These are phyloP conservation scores for Naganishia onofrii DNA, from an alignment of 768 basidiomycete species.

Conservation along the genomic window DNA sequence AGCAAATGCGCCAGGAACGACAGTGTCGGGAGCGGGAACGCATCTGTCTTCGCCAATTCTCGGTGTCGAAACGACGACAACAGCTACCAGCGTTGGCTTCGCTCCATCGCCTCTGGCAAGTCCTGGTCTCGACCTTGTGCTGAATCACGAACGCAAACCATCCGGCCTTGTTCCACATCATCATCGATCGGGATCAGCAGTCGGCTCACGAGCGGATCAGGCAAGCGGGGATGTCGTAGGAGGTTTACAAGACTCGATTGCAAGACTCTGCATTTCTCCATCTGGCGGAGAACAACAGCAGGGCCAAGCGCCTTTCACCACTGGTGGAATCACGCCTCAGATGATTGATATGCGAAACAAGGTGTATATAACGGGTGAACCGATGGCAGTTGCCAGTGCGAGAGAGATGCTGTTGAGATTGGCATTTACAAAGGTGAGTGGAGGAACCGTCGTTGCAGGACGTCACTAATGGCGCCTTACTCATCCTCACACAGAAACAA, in stretches of 20 bases:
- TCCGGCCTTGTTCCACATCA: neutral
- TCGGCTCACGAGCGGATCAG: slow-evolving; percentile 57
- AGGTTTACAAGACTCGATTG: slow-evolving; percentile 29
- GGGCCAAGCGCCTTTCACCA: slow-evolving; percentile 22
- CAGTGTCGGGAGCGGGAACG: slow-evolving; percentile 28
- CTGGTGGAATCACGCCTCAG: slow-evolving; percentile 31
- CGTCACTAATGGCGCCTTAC: neutral
- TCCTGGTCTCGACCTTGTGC: neutral
- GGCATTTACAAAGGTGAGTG: slow-evolving; percentile 74
- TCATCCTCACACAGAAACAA: slow-evolving; percentile 63
- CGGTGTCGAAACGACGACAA: slow-evolving; percentile 27
- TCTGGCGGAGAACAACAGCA: slow-evolving; percentile 25
- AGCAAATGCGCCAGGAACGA: slow-evolving; percentile 32
- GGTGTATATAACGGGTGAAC: slow-evolving; percentile 97
- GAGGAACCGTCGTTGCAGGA: slow-evolving; percentile 3
- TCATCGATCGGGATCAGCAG: slow-evolving; percentile 14
- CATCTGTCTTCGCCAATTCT: slow-evolving; percentile 28
- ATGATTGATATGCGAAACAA: slow-evolving; percentile 64
- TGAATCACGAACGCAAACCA: too few relatives aligned
- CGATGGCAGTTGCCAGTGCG: slow-evolving; percentile 91
- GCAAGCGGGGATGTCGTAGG: slow-evolving; percentile 47
- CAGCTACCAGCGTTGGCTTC: slow-evolving; percentile 28
- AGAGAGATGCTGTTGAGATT: slow-evolving; percentile 91
- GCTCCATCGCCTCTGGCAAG: neutral
- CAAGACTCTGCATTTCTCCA: slow-evolving; percentile 38